Base-by-base conservation (phyloP, 331 rosid genomes). In the Phaseolus coccineus region DNA sequence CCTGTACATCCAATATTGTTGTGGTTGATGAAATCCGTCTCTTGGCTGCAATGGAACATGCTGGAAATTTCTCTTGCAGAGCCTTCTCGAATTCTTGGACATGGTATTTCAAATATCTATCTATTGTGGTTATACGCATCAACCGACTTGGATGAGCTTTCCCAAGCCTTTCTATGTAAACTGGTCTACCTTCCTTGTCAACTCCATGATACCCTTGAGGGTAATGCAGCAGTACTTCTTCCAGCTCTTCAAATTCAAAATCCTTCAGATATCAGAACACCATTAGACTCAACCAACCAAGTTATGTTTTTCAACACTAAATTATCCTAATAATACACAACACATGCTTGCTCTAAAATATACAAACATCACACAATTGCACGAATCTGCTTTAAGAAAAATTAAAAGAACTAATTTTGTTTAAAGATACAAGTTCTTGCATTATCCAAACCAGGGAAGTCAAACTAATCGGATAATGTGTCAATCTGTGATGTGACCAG, bases 81-180 rank as follows among this genome's bases (percentile, higher is more conserved):
- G 85, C 91, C 84, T 82, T 90, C 89, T 94, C 98, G 53, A 94
- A 94, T 81, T 94, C 97, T 81, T 91, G 97, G 77, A 92, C 95
- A 84, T 94, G 98, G 83, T 94, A 94, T 87, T 86, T 92, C 50
- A 92, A 40, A 86, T 94, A 94, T 44, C 97, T 85, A 37, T 94
- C 97, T 50, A 89, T 88, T 57, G 91, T 87, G 76, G 97, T 90
- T 69, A 92, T 91, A 57, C 87, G 89, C 96, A 92, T 86, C 40
- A 92, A 90, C 77, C 84, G 90, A 76, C 93, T 92, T 35, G 97
- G 98, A 81, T 94, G 94, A 77, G 97, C 95, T 82, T 88, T 89
- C 58, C 97, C 98, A 58, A 92, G 91, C 81, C 97, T 87, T 82
- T 94, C 98, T 31, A 94, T 92, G 89, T 94, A 94, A 78, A 94